Percentiles rank a stretch among this genome's conserved stretches.
Evolutionary conservation across 768 basidiomycete species (phyloP).

Genomic region (Amanita rubescens): DNA sequence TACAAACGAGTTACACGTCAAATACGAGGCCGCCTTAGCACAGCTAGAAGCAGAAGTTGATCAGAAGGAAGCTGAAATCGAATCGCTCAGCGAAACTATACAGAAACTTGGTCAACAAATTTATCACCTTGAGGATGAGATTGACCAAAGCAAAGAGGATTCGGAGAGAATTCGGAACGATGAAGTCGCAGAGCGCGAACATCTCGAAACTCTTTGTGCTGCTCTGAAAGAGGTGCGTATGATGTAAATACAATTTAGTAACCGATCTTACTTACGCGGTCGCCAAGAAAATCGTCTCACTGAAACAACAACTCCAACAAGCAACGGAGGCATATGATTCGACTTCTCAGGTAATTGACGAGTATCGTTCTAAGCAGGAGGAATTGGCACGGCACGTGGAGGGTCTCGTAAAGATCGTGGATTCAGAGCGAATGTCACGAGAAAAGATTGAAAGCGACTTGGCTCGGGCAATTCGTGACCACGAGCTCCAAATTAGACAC

Average conservation of each 20-base stretch:
- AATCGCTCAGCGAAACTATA: conserved; percentile 66
- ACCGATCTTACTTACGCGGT: not conserved
- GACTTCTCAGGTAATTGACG: conserved; percentile 53
- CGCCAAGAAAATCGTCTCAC: conserved; percentile 54
- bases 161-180: conserved; percentile 62
- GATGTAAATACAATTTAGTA: not conserved
- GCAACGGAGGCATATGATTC: conserved; percentile 59
- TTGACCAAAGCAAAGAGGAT: conserved; percentile 70
- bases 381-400: conserved; percentile 71
- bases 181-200: conserved; percentile 61
- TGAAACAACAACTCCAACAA: conserved; percentile 64
- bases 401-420: conserved; percentile 56
- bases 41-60: conserved; percentile 75
- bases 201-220: conserved; percentile 54
- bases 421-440: conserved; percentile 49
- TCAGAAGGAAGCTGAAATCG: conserved; percentile 74
- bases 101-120: conserved; percentile 76
- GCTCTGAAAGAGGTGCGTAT: conserved; percentile 74
- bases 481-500: conserved; percentile 51
- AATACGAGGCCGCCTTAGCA: conserved; percentile 67
- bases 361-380: conserved; percentile 66
- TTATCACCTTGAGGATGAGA: conserved; percentile 81
- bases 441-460: conserved; percentile 49
- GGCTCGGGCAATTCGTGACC: conserved; percentile 49
- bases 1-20: conserved; percentile 59